Percentiles rank a stretch among this genome's conserved stretches.
Evolutionary conservation across 2,329 filamentous ascomycete species (phyloP).

Genomic region (Graphilbum sp.): DNA sequence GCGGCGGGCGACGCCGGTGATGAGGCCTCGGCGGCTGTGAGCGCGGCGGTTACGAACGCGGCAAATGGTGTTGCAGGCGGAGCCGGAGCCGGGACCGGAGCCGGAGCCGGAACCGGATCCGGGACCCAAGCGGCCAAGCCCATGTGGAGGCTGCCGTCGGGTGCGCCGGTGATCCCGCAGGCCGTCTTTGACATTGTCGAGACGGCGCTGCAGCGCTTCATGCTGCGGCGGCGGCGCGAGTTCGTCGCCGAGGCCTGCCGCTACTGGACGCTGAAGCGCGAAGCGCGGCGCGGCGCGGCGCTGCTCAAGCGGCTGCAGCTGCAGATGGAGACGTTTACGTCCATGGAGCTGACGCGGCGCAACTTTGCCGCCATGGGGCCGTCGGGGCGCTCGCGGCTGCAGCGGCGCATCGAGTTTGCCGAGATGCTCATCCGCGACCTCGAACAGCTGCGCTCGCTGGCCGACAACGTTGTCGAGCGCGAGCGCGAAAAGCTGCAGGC

Average conservation of each 20-base stretch:
- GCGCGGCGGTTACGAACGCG: too few relatives aligned
- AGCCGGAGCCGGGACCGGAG: neutral
- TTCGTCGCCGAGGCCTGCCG: slow-evolving; percentile 86
- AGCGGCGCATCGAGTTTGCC: slow-evolving; percentile 78
- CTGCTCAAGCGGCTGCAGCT: slow-evolving; percentile 84
- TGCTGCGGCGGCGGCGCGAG: slow-evolving; percentile 68
- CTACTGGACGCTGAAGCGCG: slow-evolving; percentile 95
- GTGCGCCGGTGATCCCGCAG: slow-evolving; percentile 84
- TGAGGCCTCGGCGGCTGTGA: neutral
- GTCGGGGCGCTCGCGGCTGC: slow-evolving; percentile 59
- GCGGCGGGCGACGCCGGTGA: neutral
- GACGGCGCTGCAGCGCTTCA: slow-evolving; percentile 65
- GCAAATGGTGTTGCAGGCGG: neutral
- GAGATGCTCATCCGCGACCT: slow-evolving; percentile 61
- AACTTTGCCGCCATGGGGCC: slow-evolving; percentile 94
- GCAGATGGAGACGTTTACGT: slow-evolving; percentile 91
- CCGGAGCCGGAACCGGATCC: neutral
- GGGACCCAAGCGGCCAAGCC: slow-evolving; percentile 38
- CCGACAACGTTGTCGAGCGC: slow-evolving; percentile 54
- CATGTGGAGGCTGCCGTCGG: slow-evolving; percentile 85
- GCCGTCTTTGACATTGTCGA: slow-evolving; percentile 78
- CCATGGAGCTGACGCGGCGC: slow-evolving; percentile 88
- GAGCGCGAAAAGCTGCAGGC: slow-evolving; percentile 66
- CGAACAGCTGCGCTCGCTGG: slow-evolving; percentile 54
- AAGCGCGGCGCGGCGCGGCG: slow-evolving; percentile 79